Percentiles rank a stretch among this genome's conserved stretches.
phyloP scores from a whole-genome alignment of 2,329 filamentous ascomycete species.

The Fusarium neocosmosporiellum region DNA sequence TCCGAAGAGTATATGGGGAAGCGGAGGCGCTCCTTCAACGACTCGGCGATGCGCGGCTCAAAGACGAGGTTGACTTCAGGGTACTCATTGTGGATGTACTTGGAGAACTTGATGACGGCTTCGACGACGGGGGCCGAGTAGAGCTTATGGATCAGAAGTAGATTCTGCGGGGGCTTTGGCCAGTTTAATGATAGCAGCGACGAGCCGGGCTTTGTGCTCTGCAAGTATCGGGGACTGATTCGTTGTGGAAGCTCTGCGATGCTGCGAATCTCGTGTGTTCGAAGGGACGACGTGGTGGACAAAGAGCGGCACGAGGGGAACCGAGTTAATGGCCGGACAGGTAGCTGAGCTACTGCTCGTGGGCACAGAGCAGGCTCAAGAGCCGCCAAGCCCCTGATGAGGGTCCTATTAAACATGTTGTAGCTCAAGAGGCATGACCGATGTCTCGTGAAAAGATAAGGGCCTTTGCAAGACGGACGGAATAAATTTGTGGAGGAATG shows the following conservation, averaged over 20 bases:
- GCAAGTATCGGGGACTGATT: slow-evolving; percentile 51
- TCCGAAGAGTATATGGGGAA: slow-evolving; percentile 78
- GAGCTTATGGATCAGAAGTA: slow-evolving; percentile 70
- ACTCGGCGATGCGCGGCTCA: slow-evolving; percentile 78
- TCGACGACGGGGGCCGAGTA: slow-evolving; percentile 64
- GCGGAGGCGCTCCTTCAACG: slow-evolving; percentile 75
- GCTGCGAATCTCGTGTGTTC: slow-evolving; percentile 49
- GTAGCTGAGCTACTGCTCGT: neutral
- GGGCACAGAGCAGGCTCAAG: slow-evolving; percentile 9
- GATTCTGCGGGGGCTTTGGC: slow-evolving; percentile 65
- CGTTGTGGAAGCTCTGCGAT: slow-evolving; percentile 49
- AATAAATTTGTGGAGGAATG: slow-evolving; percentile 27
- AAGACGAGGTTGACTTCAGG: slow-evolving; percentile 84
- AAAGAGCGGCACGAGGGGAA: slow-evolving; percentile 53
- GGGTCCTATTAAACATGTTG: slow-evolving; percentile 38
- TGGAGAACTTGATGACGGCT: slow-evolving; percentile 67
- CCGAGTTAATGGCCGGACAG: neutral
- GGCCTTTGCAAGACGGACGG: slow-evolving; percentile 5
- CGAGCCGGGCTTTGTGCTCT: slow-evolving; percentile 58
- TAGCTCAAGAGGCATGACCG: slow-evolving; percentile 13
- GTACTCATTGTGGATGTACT: slow-evolving; percentile 83
- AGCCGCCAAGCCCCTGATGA: slow-evolving; percentile 27
- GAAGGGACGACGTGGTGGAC: slow-evolving; percentile 56
- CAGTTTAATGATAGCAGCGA: slow-evolving; percentile 67
- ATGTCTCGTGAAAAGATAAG: slow-evolving; percentile 6